Evolutionary conservation across 2,329 filamentous ascomycete genomes (phyloP).

Genomic region (Beauveria scarabaeidicola): DNA sequence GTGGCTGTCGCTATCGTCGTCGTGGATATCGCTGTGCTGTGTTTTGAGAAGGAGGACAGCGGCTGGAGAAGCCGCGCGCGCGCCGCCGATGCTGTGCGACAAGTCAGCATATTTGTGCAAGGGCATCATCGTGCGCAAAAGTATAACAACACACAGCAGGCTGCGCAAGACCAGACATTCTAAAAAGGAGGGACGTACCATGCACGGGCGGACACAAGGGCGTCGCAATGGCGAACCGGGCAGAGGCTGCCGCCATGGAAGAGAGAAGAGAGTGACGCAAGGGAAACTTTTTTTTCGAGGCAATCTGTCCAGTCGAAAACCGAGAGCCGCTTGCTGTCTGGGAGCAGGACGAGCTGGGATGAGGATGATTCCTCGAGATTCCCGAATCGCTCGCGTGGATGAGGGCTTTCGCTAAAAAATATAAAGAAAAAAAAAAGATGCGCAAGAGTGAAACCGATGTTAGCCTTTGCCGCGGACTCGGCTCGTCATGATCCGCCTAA

Average conservation of each 20-base stretch:
- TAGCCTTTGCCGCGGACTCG: not conserved
- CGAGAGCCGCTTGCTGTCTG: not conserved
- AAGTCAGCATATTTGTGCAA: not conserved
- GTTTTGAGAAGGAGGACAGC: not conserved
- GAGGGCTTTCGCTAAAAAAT: not conserved
- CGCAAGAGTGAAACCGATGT: not conserved
- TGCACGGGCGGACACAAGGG: not conserved
- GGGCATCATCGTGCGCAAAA: too few relatives aligned
- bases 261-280: not conserved
- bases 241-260: constrained; percentile 6
- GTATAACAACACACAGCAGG: not conserved
- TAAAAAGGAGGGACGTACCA: not conserved
- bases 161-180: not conserved
- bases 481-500: not conserved
- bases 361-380: not conserved
- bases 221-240: constrained; percentile 10
- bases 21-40: not conserved
- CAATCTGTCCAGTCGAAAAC: not conserved
- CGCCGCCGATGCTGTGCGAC: not conserved
- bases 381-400: not conserved
- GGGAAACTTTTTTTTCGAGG: not conserved
- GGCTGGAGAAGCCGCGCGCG: constrained; percentile 3
- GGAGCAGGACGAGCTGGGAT: not conserved
- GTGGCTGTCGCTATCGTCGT: not conserved
- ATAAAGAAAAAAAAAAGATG: not conserved